phyloP scores from a whole-genome alignment of 192 early-diverging fungal species.

The Backusella luteola region DNA sequence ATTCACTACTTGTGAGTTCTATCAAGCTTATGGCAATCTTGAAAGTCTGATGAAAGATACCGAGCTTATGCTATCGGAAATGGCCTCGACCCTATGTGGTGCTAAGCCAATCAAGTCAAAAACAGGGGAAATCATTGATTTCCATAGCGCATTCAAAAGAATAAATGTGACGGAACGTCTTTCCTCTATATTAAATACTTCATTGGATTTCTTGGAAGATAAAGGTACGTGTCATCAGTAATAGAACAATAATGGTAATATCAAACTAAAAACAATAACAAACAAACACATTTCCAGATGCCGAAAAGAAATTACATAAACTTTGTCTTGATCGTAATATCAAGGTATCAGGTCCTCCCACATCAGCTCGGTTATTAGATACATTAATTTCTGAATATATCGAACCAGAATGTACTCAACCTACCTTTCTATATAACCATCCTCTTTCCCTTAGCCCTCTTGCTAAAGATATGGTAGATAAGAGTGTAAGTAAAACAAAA shows the following conservation, averaged over 20 bases:
- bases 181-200: conserved; percentile 34
- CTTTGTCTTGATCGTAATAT: conserved; percentile 41
- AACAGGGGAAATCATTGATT: conserved; percentile 37
- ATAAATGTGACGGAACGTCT: conserved; percentile 56
- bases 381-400: conserved; percentile 68
- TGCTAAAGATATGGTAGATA: conserved; percentile 54
- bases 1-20: conserved; percentile 90
- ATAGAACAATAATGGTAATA: background rate
- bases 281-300: conserved; percentile 4
- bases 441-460: conserved; percentile 81
- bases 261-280: background rate
- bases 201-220: conserved; percentile 44
- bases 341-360: conserved; percentile 47
- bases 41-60: conserved; percentile 68
- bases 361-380: conserved; percentile 69
- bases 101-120: conserved; percentile 18
- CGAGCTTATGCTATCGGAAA: conserved; percentile 60
- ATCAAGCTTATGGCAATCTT: conserved; percentile 75
- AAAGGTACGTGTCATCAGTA: conserved; percentile 14
- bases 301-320: conserved; percentile 32
- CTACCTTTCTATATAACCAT: conserved; percentile 80
- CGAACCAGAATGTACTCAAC: conserved; percentile 75
- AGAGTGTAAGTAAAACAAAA: background rate
- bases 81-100: conserved; percentile 36
- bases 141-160: conserved; percentile 53